Evolutionary conservation across 495 filamentous ascomycete species (phyloP).

Genomic region (Podospora pseudocomata): DNA sequence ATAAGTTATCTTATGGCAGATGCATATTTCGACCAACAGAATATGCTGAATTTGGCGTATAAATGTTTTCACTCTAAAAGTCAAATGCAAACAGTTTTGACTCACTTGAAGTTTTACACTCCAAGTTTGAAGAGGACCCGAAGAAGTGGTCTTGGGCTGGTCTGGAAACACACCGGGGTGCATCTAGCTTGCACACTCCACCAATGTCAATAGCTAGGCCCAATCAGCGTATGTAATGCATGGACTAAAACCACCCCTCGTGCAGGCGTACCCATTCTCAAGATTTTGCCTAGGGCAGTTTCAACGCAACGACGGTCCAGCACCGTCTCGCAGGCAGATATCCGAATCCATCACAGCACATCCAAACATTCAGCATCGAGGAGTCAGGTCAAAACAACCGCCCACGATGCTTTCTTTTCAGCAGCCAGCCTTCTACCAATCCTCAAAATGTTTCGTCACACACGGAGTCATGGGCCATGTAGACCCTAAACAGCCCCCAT

Average conservation of each 20-base stretch:
- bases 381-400: not conserved
- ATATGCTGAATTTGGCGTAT: not conserved
- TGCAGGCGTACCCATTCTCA: not conserved
- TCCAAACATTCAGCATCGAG: not conserved
- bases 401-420: constrained; percentile 57
- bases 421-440: constrained; percentile 52
- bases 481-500: constrained; percentile 65
- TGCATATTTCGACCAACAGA: not conserved
- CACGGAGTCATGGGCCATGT: constrained; percentile 61
- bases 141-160: constrained; percentile 12
- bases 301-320: not conserved
- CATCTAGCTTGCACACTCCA: not conserved
- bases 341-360: not conserved
- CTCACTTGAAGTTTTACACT: constrained; percentile 4
- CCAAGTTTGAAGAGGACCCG: constrained; percentile 3
- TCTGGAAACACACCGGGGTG: constrained; percentile 5
- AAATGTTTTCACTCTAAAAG: not conserved
- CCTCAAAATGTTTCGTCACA: constrained; percentile 73
- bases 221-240: not conserved
- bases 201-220: not conserved
- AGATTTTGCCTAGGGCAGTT: constrained; percentile 3
- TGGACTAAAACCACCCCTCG: not conserved
- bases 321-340: not conserved
- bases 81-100: not conserved
- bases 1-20: not conserved